phyloP scores from a whole-genome alignment of 2,329 filamentous ascomycete genomes.

The Arthrobotrys sinensis region DNA sequence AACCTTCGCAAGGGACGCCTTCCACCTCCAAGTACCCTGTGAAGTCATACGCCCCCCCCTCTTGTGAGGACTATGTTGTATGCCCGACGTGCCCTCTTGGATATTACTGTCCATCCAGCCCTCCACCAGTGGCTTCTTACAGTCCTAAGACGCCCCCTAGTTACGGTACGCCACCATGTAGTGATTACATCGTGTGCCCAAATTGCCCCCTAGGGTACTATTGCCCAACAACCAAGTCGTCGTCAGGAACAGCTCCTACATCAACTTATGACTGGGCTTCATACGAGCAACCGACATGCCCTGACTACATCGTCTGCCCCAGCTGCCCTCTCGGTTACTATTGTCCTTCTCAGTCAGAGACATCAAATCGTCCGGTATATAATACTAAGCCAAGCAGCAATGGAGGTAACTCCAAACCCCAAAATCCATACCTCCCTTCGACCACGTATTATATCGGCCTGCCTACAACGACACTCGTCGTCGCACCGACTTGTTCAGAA shows the following conservation, averaged over 20 bases:
- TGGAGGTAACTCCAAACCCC: not conserved
- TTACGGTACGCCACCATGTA: constrained; percentile 21
- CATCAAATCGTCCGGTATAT: constrained; percentile 16
- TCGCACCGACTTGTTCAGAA: constrained; percentile 49
- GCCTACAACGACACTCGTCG: constrained; percentile 45
- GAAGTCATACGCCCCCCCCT: constrained; percentile 13
- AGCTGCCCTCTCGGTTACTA: constrained; percentile 45
- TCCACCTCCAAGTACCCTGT: constrained; percentile 9
- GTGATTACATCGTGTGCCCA: constrained; percentile 44
- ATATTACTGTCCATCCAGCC: constrained; percentile 6
- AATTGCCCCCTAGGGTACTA: constrained; percentile 41
- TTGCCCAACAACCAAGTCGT: constrained; percentile 3
- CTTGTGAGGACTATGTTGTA: constrained; percentile 32
- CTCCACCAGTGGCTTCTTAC: not conserved
- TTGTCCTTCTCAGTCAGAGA: constrained; percentile 19
- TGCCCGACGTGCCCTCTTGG: constrained; percentile 21
- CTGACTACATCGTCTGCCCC: constrained; percentile 38
- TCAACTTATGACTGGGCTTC: constrained; percentile 45
- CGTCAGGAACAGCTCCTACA: not conserved
- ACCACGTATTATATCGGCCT: constrained; percentile 52
- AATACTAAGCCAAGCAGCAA: not conserved
- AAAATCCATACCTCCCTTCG: constrained; percentile 31
- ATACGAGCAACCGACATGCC: constrained; percentile 47
- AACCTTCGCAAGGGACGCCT: not conserved
- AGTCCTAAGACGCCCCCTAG: not conserved